These are phyloP conservation scores for Scheffersomyces stambukii DNA, from an alignment of 1,139 yeast species.

Conservation along the genomic window DNA sequence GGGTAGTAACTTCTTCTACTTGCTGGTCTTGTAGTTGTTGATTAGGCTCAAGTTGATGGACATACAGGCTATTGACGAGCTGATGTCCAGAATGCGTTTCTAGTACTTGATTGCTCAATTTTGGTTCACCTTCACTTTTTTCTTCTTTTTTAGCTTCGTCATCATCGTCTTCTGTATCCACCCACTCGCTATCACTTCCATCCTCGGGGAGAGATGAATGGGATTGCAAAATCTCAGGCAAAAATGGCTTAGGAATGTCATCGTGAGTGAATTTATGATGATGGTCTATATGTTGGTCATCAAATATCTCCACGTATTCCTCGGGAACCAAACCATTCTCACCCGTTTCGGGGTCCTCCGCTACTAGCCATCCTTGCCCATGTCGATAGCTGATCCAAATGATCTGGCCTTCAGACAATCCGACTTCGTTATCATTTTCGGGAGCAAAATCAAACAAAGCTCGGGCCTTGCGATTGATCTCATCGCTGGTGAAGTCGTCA, in stretches of 20 bases:
- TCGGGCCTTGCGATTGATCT: slow-evolving; percentile 56
- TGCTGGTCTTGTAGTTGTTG: too few relatives aligned
- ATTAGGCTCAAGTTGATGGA: too few relatives aligned
- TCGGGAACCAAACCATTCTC: slow-evolving; percentile 95
- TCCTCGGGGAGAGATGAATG: too few relatives aligned
- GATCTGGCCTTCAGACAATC: slow-evolving; percentile 72
- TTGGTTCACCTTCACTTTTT: slow-evolving; percentile 27
- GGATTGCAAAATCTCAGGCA: slow-evolving; percentile 40
- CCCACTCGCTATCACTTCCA: slow-evolving; percentile 33
- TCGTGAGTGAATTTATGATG: slow-evolving; percentile 19
- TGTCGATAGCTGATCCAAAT: slow-evolving; percentile 87
- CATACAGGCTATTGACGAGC: too few relatives aligned
- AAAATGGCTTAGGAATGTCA: slow-evolving; percentile 44
- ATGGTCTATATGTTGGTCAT: slow-evolving; percentile 16
- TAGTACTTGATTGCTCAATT: too few relatives aligned
- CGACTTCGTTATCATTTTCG: slow-evolving; percentile 90
- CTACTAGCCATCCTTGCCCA: slow-evolving; percentile 98
- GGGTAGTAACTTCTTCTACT: slow-evolving; percentile 1
- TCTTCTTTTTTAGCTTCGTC: slow-evolving; percentile 7
- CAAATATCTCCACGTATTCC: slow-evolving; percentile 71
- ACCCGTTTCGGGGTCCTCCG: slow-evolving; percentile 73
- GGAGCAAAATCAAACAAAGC: slow-evolving; percentile 89
- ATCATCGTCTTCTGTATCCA: slow-evolving; percentile 25
- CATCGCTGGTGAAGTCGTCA: slow-evolving; percentile 23
- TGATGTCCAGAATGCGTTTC: too few relatives aligned